Evolutionary conservation across 2,329 filamentous ascomycete species (phyloP), one percentile per base, ranked within the genome.

Genomic region (Aaosphaeria arxii): DNA sequence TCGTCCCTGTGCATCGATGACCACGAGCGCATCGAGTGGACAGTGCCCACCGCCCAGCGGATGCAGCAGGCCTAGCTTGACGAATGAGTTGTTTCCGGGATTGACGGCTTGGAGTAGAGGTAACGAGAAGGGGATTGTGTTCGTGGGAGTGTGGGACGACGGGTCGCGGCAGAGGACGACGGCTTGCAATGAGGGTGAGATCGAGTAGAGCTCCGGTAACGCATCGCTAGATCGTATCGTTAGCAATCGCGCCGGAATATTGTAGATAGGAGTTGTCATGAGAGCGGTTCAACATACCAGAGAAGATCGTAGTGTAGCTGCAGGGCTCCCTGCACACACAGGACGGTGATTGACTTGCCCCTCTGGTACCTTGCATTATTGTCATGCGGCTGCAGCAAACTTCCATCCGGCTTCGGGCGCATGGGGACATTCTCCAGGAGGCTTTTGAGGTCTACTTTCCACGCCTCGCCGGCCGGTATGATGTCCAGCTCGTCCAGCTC

Each of bases 21-120:
- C 67, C 4, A 74, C 72, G n/a, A 76, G 58, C 5, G 74, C 72
- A 50, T 76, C 73, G 7, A 76, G 56, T 2, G 71, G 71, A 24
- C 65, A 59, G 40, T 71, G 69, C 2, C 73, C 73, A 45, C 72
- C 73, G 38, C 73, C 74, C 4, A 75, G 62, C 2, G 74, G 73
- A 50, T 76, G 73, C 28, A 75, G 56, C 5, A 76, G 60, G 6
- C 73, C 73, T 13, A 76, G 53, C 11, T 64, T 58, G 44, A 72
- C 55, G 48, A 71, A 71, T 46, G 70, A 67, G 44, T 71, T 72
- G 41, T 65, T 58, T 4, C 61, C 53, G 1, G 63, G 57, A 3
- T 58, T 60, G 7, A 64, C 55, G 6, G 65, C 66, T 48, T 66
- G 65, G 41, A 70, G 50, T 7, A 69, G 24, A 9, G 67, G 66